A percentile compares a stretch with the other conserved stretches of the same genome.
These are phyloP conservation scores for Crithidia bombi DNA, from an alignment of 208 protist genomes.

Conservation along the genomic window DNA sequence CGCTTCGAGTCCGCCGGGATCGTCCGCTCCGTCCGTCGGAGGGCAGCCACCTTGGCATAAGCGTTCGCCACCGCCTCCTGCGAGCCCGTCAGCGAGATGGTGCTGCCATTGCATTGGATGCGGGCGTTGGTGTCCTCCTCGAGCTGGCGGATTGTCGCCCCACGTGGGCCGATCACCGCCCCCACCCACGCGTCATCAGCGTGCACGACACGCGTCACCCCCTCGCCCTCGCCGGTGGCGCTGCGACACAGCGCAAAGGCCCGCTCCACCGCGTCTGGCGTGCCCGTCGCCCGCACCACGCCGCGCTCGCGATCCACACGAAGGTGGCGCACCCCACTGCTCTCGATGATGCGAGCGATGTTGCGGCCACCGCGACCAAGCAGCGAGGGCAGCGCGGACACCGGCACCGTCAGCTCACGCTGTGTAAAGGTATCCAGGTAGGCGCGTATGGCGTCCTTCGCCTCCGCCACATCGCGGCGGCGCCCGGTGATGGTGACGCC, in stretches of 20 bases:
- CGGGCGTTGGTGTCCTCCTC: slow-evolving; percentile 43
- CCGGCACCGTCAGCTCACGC: slow-evolving; percentile 31
- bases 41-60: slow-evolving; percentile 25
- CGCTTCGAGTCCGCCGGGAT: slow-evolving; percentile 29
- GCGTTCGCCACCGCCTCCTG: slow-evolving; percentile 36
- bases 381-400: slow-evolving; percentile 26
- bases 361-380: slow-evolving; percentile 54
- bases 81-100: slow-evolving; percentile 40
- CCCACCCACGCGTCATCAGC: slow-evolving; percentile 36
- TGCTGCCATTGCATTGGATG: slow-evolving; percentile 37
- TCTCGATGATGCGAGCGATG: slow-evolving; percentile 39
- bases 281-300: slow-evolving; percentile 35
- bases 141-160: slow-evolving; percentile 40
- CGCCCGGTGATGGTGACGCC: slow-evolving; percentile 32
- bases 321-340: slow-evolving; percentile 39
- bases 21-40: slow-evolving; percentile 41
- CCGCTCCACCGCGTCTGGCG: slow-evolving; percentile 30
- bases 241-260: slow-evolving; percentile 39
- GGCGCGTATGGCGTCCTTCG: slow-evolving; percentile 23
- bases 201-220: slow-evolving; percentile 32
- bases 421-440: slow-evolving; percentile 35
- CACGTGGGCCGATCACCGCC: slow-evolving; percentile 38
- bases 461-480: slow-evolving; percentile 11
- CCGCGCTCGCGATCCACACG: slow-evolving; percentile 34
- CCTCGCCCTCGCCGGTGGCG: slow-evolving; percentile 28